A percentile compares a stretch with the other conserved stretches of the same genome.
These are phyloP conservation scores for Linnemannia elongata DNA, from an alignment of 192 early-diverging fungal genomes.

Conservation along the genomic window DNA sequence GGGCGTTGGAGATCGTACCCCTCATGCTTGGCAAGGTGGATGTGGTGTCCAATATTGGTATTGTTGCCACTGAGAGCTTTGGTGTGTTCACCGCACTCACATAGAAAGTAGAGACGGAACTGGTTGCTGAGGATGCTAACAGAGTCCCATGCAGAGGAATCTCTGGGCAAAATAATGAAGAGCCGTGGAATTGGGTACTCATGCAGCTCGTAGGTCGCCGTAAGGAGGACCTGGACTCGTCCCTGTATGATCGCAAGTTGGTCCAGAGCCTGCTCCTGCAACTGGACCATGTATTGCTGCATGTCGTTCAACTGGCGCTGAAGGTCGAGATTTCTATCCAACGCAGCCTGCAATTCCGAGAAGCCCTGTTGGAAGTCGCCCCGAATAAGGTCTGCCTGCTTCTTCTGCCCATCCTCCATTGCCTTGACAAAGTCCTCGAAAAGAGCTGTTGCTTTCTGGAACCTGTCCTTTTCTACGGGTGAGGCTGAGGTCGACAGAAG, in stretches of 20 bases:
- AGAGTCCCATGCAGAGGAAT: background rate
- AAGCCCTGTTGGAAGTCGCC: background rate
- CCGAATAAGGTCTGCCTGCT: background rate
- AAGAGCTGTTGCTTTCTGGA: background rate
- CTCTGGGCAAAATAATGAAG: background rate
- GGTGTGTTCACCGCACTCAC: slow-evolving; percentile 4
- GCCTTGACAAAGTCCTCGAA: background rate
- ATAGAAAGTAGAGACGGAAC: slow-evolving; percentile 3
- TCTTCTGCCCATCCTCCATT: no score
- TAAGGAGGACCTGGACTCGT: background rate
- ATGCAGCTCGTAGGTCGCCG: background rate
- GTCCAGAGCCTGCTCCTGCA: background rate
- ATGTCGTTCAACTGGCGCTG: background rate
- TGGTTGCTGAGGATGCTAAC: background rate
- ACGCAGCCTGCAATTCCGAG: background rate
- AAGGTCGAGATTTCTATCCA: background rate
- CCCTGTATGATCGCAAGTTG: background rate
- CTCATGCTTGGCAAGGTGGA: background rate
- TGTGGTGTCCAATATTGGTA: background rate
- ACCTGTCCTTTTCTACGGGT: background rate
- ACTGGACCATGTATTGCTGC: background rate
- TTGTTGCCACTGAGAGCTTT: background rate
- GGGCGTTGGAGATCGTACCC: no score
- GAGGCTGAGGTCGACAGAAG: background rate
- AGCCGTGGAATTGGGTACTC: background rate